phyloP scores from a whole-genome alignment of 768 basidiomycete genomes.

The Xerocomellus amylosporus region DNA sequence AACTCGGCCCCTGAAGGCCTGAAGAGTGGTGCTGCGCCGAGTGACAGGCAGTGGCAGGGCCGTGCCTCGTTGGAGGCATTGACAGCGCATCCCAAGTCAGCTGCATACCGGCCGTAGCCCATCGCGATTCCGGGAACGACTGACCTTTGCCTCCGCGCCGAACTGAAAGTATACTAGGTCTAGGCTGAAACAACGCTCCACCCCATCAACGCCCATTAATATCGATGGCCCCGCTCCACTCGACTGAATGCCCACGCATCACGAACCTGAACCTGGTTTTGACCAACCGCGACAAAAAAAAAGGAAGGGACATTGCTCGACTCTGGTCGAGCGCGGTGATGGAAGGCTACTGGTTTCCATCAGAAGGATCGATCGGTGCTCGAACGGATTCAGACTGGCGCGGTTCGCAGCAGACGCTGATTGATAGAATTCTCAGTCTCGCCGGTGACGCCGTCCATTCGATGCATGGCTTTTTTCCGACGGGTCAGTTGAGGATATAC shows the following conservation, averaged over 20 bases:
- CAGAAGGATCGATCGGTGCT: conserved; percentile 32
- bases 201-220: not conserved
- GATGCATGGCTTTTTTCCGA: conserved; percentile 1
- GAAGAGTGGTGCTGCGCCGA: not conserved
- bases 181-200: conserved; percentile 5
- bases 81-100: conserved; percentile 7
- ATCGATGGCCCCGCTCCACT: not conserved
- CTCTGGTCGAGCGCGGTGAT: conserved; percentile 6
- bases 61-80: conserved; percentile 9
- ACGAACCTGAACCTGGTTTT: not conserved
- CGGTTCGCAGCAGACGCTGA: not conserved
- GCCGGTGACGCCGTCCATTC: not conserved
- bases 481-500: conserved; percentile 3
- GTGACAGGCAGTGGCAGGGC: conserved; percentile 6
- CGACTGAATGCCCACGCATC: not conserved
- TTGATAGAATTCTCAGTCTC: conserved; percentile 6
- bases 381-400: conserved; percentile 17
- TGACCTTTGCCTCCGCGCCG: not conserved
- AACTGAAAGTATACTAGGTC: not conserved
- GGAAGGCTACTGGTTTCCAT: conserved; percentile 26
- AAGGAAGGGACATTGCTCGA: conserved; percentile 1
- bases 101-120: not conserved
- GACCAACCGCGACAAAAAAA: not conserved
- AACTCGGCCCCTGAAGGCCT: conserved; percentile 5
- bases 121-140: conserved; percentile 6